Evolutionary conservation across 176 grass and related monocot genomes (phyloP), one percentile per base, ranked within the genome.

Genomic region (Poa annua): DNA sequence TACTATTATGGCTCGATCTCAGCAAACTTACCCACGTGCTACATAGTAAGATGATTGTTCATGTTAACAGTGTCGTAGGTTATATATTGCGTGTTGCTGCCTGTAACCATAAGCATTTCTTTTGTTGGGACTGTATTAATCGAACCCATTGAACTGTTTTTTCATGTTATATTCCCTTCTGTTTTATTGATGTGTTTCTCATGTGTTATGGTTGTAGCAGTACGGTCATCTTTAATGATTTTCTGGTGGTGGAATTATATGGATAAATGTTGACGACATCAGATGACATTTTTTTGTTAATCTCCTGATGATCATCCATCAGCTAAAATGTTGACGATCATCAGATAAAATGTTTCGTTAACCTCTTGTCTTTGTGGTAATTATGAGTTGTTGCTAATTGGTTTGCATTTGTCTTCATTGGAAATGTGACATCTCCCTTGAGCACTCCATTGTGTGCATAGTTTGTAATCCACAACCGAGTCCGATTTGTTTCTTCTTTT

Each of bases 11-110:
- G 4, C n/a, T 66, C 54, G 59, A 44, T 52, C 60, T 32, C n/a
- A 54, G 61, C 59, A 84, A 84, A 84, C n/a, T 26, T 54, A 55
- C 4, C 41, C 3, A 47, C 12, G 52, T 75, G 19, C 53, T 84
- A 56, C 20, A 81, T 71, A 70, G 79, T 13, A 76, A 24, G 29
- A 1, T 1, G 2, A 22, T 74, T 52, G 44, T 75, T 75, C 44
- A 6, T 76, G 73, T 67, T 29, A 35, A 14, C 16, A 16, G 11
- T 21, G 78, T 21, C 13, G 10, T 25, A n/a, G 44, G 45, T 20
- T 34, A 44, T 45, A 45, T 78, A 19, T 63, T 78, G 24, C 21
- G 45, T 48, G 39, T 64, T 79, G 76, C 57, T 63, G 25, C 5
- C 8, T 45, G 41, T 41, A 63, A 63, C 39, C 21, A 42, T 42